Evolutionary conservation across 306 rosid species (phyloP).

Genomic region (Benincasa hispida): DNA sequence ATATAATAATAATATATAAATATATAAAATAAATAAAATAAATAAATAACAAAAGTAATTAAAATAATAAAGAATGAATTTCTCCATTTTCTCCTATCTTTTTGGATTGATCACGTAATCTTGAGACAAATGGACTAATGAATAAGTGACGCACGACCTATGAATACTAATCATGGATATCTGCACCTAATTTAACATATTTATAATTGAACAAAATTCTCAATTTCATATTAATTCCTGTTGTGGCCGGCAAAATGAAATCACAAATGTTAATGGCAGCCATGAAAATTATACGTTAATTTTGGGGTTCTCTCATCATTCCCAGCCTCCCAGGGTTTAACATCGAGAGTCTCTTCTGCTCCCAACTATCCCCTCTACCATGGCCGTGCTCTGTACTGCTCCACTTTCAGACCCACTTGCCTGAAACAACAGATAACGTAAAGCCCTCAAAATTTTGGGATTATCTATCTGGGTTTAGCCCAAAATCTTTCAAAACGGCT

Average conservation of each 20-base stretch:
- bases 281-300: conserved; percentile 1
- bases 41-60: too few species aligned
- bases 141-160: too few species aligned
- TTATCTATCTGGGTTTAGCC: conserved; percentile 3
- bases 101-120: too few species aligned
- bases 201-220: too few species aligned
- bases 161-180: too few species aligned
- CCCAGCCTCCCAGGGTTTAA: conserved; percentile 31
- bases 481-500: conserved; percentile 27
- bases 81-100: too few species aligned
- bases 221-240: background rate
- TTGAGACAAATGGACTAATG: too few species aligned
- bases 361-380: conserved; percentile 7
- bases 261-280: background rate
- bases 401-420: conserved; percentile 21
- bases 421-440: conserved; percentile 1
- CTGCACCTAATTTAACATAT: too few species aligned
- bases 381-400: conserved; percentile 18
- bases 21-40: too few species aligned
- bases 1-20: too few species aligned
- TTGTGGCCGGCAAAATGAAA: background rate
- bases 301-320: background rate
- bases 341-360: background rate
- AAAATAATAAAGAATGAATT: too few species aligned
- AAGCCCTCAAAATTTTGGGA: background rate